Evolutionary conservation across 192 early-diverging fungal species (phyloP).

Genomic region (Entrophospora sp.): DNA sequence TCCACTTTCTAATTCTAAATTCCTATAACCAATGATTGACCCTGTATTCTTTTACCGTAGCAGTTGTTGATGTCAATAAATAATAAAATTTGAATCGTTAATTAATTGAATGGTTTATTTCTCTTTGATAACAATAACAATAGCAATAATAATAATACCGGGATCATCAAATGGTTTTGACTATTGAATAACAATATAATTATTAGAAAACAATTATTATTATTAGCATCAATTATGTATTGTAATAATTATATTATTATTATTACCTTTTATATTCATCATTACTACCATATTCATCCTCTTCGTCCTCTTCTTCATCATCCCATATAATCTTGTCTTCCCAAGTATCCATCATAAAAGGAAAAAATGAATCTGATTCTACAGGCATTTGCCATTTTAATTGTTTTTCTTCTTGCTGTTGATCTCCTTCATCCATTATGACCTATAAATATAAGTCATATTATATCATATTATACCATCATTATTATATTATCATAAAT

Average conservation of each 20-base stretch:
- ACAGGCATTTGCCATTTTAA: conserved; percentile 30
- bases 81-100: not conserved
- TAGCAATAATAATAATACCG: too few species aligned
- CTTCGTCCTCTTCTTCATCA: conserved; percentile 30
- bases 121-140: too few species aligned
- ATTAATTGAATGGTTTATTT: too few species aligned
- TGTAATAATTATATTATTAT: not conserved
- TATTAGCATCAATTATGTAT: too few species aligned
- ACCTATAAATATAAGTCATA: not conserved
- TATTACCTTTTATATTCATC: not conserved
- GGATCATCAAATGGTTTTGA: too few species aligned
- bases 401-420: conserved; percentile 22
- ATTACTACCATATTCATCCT: conserved; percentile 1
- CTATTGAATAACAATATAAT: too few species aligned
- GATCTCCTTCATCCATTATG: not conserved
- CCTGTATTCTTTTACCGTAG: not conserved
- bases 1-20: conserved; percentile 45
- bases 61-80: not conserved
- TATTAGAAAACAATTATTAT: too few species aligned
- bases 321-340: conserved; percentile 79
- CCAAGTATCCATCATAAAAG: conserved; percentile 75
- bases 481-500: not conserved
- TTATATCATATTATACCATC: not conserved
- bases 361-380: conserved; percentile 39
- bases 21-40: not conserved